phyloP scores from a whole-genome alignment of 148 eudicot species.

The Dysphania ambrosioides region DNA sequence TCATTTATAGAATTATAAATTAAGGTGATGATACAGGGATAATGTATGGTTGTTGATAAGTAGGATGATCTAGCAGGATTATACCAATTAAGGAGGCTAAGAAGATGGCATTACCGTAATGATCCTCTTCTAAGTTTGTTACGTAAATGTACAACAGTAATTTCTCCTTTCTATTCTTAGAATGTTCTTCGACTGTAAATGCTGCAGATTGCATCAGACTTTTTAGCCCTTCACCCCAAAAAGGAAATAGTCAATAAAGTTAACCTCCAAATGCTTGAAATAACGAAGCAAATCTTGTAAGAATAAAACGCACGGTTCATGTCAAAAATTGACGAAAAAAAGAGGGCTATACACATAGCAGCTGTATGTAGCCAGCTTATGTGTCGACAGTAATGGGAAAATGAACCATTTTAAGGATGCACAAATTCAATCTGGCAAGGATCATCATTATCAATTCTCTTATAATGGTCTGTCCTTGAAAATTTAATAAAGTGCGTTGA shows the following conservation, averaged over 20 bases:
- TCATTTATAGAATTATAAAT: not conserved
- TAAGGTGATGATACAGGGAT: not conserved
- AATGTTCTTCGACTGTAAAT: not conserved
- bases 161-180: not conserved
- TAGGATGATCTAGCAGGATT: not conserved
- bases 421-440: not conserved
- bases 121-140: constrained; percentile 6
- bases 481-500: not conserved
- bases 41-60: not conserved
- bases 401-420: not conserved
- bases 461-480: constrained; percentile 1
- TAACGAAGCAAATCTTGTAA: constrained; percentile 7
- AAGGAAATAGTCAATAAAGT: constrained; percentile 12
- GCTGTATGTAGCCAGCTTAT: not conserved
- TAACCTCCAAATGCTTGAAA: not conserved
- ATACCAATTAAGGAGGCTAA: not conserved
- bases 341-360: not conserved
- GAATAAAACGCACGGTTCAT: constrained; percentile 4
- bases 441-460: not conserved
- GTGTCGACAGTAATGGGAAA: not conserved
- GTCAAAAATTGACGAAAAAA: not conserved
- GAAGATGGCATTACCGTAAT: not conserved
- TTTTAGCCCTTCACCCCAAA: not conserved
- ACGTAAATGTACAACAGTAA: not conserved
- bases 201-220: too few relatives aligned